Base-by-base conservation (phyloP, 176 grass and related monocot genomes). In the Raddia guianensis region DNA sequence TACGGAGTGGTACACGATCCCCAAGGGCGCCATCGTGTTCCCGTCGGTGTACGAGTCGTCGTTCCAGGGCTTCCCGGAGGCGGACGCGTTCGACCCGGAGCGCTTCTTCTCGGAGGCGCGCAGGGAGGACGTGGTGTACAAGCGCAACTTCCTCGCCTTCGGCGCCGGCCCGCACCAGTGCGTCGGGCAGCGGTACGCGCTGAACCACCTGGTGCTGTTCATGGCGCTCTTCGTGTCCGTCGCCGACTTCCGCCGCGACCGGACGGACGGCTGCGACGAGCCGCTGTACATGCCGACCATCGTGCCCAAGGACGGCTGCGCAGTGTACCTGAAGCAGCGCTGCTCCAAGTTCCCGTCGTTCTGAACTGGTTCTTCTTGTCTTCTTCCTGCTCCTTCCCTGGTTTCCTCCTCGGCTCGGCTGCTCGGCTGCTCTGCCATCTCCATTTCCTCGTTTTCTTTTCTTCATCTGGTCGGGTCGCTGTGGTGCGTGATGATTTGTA, bases 111-210 rank as follows among this genome's bases (percentile, higher is more conserved):
- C 66, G 1, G 90, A 92, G 49, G 21, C 33, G 1, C 84, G 89
- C 13, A 77, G 85, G 80, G 94, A 97, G 89, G 94, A 97, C 76
- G 83, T 89, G 67, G 68, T 81, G 62, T 90, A 69, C 83, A 98
- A 87, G 88, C 86, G 90, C 65, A 84, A 92, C 84, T 94, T 94
- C 80, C 63, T 98, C 7, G 91, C 92, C 13, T 98, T 98, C 82
- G 95, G 95, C 27, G 92, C 95, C 11, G 95, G 92, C 12, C 5
- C 95, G 43, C 95, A 98, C 95, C 95, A 91, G 80, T 98, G 95
- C 87, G 55, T 91, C 18, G 95, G 95, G 2, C 92, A 98, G 73
- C 88, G 88, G n/a, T 98, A 98, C 82, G 95, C 95, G 16, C 87
- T 98, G 0, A 98, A 91, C 75, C 92, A 98, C 82, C 86, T 98